A percentile compares a stretch with the other conserved stretches of the same genome.
phyloP scores from a whole-genome alignment of 768 basidiomycete genomes.

The Hericium erinaceus region DNA sequence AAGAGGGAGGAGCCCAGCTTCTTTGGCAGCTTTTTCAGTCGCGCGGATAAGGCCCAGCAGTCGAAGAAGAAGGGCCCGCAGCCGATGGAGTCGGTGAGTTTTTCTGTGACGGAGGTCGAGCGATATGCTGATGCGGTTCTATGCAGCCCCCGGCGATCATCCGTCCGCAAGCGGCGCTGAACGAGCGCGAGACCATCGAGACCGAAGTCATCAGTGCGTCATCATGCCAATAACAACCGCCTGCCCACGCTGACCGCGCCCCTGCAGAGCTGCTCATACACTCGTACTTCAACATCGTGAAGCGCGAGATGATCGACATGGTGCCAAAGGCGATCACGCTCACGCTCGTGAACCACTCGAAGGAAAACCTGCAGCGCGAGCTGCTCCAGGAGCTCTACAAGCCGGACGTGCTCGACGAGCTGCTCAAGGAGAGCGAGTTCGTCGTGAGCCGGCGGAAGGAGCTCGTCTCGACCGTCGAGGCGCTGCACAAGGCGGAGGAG shows the following conservation, averaged over 20 bases:
- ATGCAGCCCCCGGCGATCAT: constrained; percentile 73
- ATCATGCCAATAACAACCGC: not conserved
- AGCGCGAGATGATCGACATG: constrained; percentile 99
- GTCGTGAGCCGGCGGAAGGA: constrained; percentile 90
- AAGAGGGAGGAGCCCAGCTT: constrained; percentile 89
- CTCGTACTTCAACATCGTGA: constrained; percentile 97
- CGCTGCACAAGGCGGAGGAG: constrained; percentile 96
- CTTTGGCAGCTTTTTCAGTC: constrained; percentile 89
- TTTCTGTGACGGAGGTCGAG: not conserved
- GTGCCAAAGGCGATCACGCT: constrained; percentile 92
- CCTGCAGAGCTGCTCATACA: constrained; percentile 81
- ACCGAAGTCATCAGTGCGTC: constrained; percentile 97
- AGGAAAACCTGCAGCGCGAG: constrained; percentile 91
- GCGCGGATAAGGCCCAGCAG: constrained; percentile 40
- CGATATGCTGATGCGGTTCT: constrained; percentile 15
- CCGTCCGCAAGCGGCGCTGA: constrained; percentile 83
- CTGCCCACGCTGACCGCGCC: not conserved
- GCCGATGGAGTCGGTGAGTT: constrained; percentile 47
- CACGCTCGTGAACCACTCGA: constrained; percentile 86
- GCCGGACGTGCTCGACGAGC: constrained; percentile 88
- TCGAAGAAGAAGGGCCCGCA: constrained; percentile 50
- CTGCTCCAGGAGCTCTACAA: constrained; percentile 95
- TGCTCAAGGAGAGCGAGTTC: constrained; percentile 90
- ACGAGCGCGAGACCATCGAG: constrained; percentile 94
- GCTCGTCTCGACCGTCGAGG: constrained; percentile 85